Evolutionary conservation across 352 stramenopile species (phyloP), one percentile per base, ranked within the genome.

Genomic region (Globisporangium recalcitrans): DNA sequence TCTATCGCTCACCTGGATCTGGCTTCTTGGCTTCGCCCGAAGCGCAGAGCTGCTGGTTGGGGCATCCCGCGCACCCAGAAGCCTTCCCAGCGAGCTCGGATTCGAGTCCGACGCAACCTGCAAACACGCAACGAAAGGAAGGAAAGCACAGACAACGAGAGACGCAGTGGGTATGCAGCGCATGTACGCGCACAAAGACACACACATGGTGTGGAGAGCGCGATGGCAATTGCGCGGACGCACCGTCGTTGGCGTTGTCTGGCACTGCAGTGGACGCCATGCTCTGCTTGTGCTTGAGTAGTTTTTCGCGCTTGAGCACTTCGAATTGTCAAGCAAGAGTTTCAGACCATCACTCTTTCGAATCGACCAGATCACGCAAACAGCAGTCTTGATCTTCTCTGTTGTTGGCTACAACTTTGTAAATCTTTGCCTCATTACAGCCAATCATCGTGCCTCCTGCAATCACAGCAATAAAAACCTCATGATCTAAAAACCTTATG

Each of bases 21-120:
- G 83, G 79, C 67, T 95, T 88, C 51, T 77, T 78, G 5, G 87
- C 85, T 24, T 93, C 89, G 5, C 97, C 97, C 0, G 94, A 98
- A 0, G 97, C 90, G 71, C 98, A 99, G 16, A 95, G 74, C 16
- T 68, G 79, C 77, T 99, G 95, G 73, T 99, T 99, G 31, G 97
- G 97, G 77, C 98, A 99, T 7, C 98, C 97, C 0, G 88, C 93
- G 67, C 98, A 99, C 48, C 94, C 89, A 9, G 78, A 80, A 0
- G 86, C 93, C 69, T 97, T 99, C 52, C 97, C 97, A 6, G 97
- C 97, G 48, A 90, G 68, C 53, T 98, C 85, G 3, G 96, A 98
- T 38, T 95, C 74, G 10, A 97, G 91, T 5, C 97, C 97, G 10
- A 99, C 93, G 74, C 97, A 99, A 22, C 77, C 91, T 78, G 59